A percentile compares a stretch with the other conserved stretches of the same genome.
phyloP scores from a whole-genome alignment of 768 basidiomycete genomes.

The Leccinum rimulosum region DNA sequence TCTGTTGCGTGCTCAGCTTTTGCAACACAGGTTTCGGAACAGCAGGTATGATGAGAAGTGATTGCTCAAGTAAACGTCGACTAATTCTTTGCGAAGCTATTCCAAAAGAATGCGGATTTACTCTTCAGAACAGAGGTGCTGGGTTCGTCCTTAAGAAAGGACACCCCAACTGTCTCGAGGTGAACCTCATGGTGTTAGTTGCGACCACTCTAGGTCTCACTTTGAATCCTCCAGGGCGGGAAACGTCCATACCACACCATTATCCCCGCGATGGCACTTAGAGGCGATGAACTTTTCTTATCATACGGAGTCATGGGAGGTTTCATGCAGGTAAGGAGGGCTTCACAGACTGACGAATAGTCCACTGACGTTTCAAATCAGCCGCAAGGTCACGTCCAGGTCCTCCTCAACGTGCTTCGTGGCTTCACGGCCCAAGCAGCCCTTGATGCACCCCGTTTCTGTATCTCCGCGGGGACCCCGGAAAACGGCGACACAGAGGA shows the following conservation, averaged over 20 bases:
- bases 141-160: constrained; percentile 77
- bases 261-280: constrained; percentile 83
- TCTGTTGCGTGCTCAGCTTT: not conserved
- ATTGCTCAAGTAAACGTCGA: not conserved
- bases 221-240: constrained; percentile 48
- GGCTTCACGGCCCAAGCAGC: constrained; percentile 88
- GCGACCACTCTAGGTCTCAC: not conserved
- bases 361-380: constrained; percentile 28
- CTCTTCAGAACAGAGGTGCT: constrained; percentile 90
- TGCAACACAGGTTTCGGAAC: constrained; percentile 76
- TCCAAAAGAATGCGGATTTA: constrained; percentile 94
- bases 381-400: constrained; percentile 97
- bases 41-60: constrained; percentile 48
- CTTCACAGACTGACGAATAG: not conserved
- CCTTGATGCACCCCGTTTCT: constrained; percentile 93
- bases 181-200: constrained; percentile 24
- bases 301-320: constrained; percentile 92
- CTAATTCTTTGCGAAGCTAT: constrained; percentile 51
- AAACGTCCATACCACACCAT: constrained; percentile 94
- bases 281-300: constrained; percentile 79
- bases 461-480: constrained; percentile 83
- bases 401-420: constrained; percentile 84
- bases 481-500: constrained; percentile 49
- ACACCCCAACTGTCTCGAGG: constrained; percentile 84
- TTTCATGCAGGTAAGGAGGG: constrained; percentile 68